Evolutionary conservation across 2,329 filamentous ascomycete genomes (phyloP).

Genomic region (Akanthomyces muscarius): DNA sequence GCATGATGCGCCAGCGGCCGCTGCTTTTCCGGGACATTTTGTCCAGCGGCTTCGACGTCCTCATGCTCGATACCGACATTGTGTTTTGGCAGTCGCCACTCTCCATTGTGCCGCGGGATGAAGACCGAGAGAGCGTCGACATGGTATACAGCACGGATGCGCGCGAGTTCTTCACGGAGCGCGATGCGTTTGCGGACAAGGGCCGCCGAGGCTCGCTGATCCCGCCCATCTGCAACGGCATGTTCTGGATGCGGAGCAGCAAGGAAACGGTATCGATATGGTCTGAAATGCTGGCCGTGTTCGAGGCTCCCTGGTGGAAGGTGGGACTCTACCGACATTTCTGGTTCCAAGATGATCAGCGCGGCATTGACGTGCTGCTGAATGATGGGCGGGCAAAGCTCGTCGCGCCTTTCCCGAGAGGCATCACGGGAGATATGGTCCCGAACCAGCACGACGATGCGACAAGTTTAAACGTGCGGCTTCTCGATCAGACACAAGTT

Average conservation of each 20-base stretch:
- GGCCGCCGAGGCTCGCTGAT: background rate
- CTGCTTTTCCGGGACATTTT: background rate
- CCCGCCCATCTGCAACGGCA: conserved; percentile 10
- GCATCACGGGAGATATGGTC: background rate
- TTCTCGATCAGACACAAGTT: background rate
- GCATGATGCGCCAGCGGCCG: background rate
- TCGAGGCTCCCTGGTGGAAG: background rate
- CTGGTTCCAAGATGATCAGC: conserved; percentile 6
- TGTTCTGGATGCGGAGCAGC: conserved; percentile 6
- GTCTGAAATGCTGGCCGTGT: background rate
- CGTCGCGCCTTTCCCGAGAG: background rate
- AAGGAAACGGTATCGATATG: background rate
- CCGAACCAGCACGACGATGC: background rate
- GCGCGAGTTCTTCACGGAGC: background rate
- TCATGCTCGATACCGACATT: conserved; percentile 10
- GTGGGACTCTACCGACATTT: background rate
- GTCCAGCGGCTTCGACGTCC: background rate
- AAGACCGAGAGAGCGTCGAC: background rate
- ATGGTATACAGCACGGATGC: conserved; percentile 6
- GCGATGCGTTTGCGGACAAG: background rate
- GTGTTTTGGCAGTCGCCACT: background rate
- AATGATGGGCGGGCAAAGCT: background rate
- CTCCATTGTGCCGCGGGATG: background rate
- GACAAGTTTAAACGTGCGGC: background rate
- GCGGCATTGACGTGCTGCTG: conserved; percentile 1